Evolutionary conservation across 805 yeast genomes (phyloP).

Genomic region (Kluyveromyces aestuarii): DNA sequence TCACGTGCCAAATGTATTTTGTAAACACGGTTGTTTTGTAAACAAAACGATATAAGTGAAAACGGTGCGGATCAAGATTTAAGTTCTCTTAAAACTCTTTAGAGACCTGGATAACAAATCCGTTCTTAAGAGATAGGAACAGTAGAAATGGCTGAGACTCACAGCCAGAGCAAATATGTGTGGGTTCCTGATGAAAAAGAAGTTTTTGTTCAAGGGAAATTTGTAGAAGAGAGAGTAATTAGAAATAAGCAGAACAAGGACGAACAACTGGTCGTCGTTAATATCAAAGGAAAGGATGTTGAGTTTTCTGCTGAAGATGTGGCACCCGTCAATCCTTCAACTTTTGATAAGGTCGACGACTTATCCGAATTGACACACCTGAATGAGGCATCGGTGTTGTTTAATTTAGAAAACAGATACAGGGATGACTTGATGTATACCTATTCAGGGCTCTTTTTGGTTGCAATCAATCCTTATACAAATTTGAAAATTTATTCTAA

Average conservation of each 20-base stretch:
- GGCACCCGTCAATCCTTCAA: constrained; percentile 63
- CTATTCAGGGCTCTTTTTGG: constrained; percentile 89
- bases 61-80: neutral
- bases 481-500: constrained; percentile 60
- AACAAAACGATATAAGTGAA: constrained; percentile 4
- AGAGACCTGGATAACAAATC: neutral
- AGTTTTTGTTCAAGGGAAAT: constrained; percentile 22
- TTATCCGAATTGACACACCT: constrained; percentile 93
- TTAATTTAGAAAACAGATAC: constrained; percentile 74
- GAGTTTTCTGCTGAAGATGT: constrained; percentile 29
- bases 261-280: constrained; percentile 14
- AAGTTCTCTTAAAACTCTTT: neutral
- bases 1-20: neutral
- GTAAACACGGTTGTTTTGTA: constrained; percentile 4
- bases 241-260: constrained; percentile 16
- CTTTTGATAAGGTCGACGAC: constrained; percentile 84
- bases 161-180: constrained; percentile 8
- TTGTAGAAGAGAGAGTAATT: constrained; percentile 10
- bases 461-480: constrained; percentile 90
- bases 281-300: constrained; percentile 9
- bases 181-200: constrained; percentile 27
- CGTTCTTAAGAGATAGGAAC: neutral
- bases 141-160: neutral
- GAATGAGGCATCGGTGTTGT: constrained; percentile 91
- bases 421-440: constrained; percentile 76